Conservation (phyloP, 768 basidiomycete species). For the Panus rudis region DNA sequence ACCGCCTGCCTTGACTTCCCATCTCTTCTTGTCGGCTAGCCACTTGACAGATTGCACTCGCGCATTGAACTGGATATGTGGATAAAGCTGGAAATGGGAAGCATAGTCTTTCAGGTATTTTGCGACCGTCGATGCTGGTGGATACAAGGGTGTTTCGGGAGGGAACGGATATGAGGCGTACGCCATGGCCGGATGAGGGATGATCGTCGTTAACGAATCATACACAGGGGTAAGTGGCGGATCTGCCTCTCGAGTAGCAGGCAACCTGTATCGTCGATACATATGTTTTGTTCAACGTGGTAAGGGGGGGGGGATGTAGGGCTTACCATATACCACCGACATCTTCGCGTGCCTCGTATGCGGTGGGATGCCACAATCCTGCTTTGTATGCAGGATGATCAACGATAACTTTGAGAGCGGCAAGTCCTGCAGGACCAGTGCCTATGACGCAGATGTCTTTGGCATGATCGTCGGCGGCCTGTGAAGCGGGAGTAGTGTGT, state of each 20-base stretch:
- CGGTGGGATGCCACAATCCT: conserved; percentile 52
- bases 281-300: background rate
- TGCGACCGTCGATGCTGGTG: conserved; percentile 51
- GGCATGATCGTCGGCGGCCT: background rate
- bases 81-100: conserved; percentile 47
- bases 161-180: conserved; percentile 60
- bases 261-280: conserved; percentile 37
- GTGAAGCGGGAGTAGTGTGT: no score
- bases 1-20: conserved; percentile 43
- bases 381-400: conserved; percentile 50
- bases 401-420: conserved; percentile 55
- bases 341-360: conserved; percentile 56
- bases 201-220: conserved; percentile 74
- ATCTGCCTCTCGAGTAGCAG: conserved; percentile 40
- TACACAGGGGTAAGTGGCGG: conserved; percentile 68
- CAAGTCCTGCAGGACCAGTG: conserved; percentile 67
- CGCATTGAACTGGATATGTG: conserved; percentile 59
- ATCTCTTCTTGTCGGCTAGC: conserved; percentile 27
- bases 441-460: conserved; percentile 65
- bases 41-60: conserved; percentile 45
- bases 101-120: conserved; percentile 69
- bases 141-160: conserved; percentile 65
- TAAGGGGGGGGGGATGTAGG: background rate
- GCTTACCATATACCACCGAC: conserved; percentile 73
- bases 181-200: conserved; percentile 75